Percentiles rank a stretch among this genome's conserved stretches.
Evolutionary conservation across 1,284 basidiomycete genomes (phyloP).

Genomic region (Leccinum griseonigrum): DNA sequence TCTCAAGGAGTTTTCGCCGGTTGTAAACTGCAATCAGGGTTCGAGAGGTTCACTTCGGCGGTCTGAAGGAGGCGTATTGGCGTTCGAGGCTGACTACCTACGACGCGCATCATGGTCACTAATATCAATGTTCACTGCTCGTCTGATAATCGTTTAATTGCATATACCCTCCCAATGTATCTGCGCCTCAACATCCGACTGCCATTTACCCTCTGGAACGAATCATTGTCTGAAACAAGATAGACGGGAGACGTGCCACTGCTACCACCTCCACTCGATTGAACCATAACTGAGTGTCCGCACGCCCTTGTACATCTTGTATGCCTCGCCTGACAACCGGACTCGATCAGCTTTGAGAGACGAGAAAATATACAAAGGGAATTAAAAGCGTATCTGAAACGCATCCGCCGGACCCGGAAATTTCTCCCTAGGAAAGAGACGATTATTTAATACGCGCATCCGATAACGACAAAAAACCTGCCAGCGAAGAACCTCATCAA

Average conservation of each 20-base stretch:
- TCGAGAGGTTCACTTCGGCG: constrained; percentile 20
- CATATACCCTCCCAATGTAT: constrained; percentile 5
- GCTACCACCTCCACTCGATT: constrained; percentile 73
- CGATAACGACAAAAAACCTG: constrained; percentile 42
- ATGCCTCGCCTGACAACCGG: constrained; percentile 75
- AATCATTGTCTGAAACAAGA: too few species aligned
- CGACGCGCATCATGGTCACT: neutral
- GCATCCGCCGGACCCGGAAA: constrained; percentile 62
- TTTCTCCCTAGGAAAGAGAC: constrained; percentile 28
- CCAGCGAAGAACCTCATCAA: constrained; percentile 66
- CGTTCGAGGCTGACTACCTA: constrained; percentile 5
- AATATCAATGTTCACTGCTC: constrained; percentile 22
- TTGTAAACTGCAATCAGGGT: constrained; percentile 78
- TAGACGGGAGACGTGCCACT: neutral
- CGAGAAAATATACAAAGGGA: constrained; percentile 75
- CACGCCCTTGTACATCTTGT: constrained; percentile 85
- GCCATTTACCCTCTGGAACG: too few species aligned
- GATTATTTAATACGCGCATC: neutral
- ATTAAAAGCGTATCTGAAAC: constrained; percentile 68
- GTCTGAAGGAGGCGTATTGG: constrained; percentile 10
- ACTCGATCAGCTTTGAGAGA: constrained; percentile 83
- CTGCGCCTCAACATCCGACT: too few species aligned
- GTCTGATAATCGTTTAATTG: constrained; percentile 12
- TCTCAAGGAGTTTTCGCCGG: constrained; percentile 86
- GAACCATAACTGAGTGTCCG: constrained; percentile 59